These are phyloP conservation scores for Iris pallida DNA, from an alignment of 116 monocot species.

Conservation along the genomic window DNA sequence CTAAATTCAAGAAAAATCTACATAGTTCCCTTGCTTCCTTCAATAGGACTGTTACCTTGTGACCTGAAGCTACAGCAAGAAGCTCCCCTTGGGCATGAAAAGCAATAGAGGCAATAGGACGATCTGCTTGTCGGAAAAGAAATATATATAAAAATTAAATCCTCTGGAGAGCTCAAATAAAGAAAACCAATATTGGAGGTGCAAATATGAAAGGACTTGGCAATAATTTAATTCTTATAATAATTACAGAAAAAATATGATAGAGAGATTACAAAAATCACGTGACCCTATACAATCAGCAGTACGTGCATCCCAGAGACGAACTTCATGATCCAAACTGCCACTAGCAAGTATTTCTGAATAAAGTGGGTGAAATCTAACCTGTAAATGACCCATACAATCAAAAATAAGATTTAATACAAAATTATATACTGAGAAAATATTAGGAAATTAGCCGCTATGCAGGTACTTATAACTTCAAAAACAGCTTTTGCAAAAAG, in stretches of 20 bases:
- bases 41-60: constrained; percentile 49
- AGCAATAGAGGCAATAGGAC: constrained; percentile 97
- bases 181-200: not conserved
- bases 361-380: constrained; percentile 85
- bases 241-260: not conserved
- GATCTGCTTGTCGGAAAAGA: constrained; percentile 48
- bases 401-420: too few relatives aligned
- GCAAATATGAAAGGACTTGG: too few relatives aligned
- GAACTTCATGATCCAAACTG: constrained; percentile 98
- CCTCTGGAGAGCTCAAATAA: not conserved
- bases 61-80: constrained; percentile 98
- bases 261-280: constrained; percentile 64
- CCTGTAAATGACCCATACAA: constrained; percentile 40
- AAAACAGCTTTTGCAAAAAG: too few relatives aligned
- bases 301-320: constrained; percentile 88
- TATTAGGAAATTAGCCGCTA: too few relatives aligned
- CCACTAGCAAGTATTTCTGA: constrained; percentile 97
- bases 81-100: constrained; percentile 95
- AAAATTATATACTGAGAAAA: too few relatives aligned
- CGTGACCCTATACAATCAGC: constrained; percentile 81
- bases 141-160: not conserved
- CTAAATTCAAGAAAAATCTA: too few relatives aligned
- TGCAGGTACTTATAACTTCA: too few relatives aligned
- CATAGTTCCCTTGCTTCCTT: not conserved
- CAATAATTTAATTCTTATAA: not conserved